These are phyloP conservation scores for Sinapis alba DNA, from an alignment of 441 rosid genomes.

Conservation along the genomic window DNA sequence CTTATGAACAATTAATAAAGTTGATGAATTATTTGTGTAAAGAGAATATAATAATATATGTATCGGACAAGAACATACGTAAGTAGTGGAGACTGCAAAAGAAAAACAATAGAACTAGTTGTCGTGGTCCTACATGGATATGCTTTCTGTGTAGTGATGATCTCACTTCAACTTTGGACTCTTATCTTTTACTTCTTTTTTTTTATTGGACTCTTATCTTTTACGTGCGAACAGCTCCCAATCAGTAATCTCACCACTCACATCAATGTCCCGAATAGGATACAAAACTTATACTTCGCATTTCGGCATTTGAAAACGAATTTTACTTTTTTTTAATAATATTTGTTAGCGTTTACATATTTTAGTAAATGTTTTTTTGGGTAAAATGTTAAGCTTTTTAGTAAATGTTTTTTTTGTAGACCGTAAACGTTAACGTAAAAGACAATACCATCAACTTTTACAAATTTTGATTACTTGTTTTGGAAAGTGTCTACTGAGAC, in stretches of 20 bases:
- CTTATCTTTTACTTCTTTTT: slow-evolving; percentile 24
- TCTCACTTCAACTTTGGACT: slow-evolving; percentile 40
- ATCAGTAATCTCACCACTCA: slow-evolving; percentile 39
- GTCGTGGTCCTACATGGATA: slow-evolving; percentile 43
- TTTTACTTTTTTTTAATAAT: not conserved
- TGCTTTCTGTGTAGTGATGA: slow-evolving; percentile 36
- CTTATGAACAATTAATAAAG: slow-evolving; percentile 20
- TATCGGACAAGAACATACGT: slow-evolving; percentile 35
- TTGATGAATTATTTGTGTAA: slow-evolving; percentile 7
- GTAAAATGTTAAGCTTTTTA: no score
- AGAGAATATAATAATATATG: slow-evolving; percentile 28
- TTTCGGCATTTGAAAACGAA: not conserved
- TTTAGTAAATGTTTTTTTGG: not conserved
- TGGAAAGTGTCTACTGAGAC: not conserved
- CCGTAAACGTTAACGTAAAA: not conserved
- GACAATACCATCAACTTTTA: not conserved
- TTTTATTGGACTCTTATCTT: slow-evolving; percentile 35
- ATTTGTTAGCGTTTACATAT: not conserved
- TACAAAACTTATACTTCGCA: slow-evolving; percentile 16
- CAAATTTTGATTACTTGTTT: not conserved
- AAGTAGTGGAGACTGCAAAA: slow-evolving; percentile 31
- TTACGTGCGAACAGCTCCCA: slow-evolving; percentile 26
- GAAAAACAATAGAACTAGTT: slow-evolving; percentile 39
- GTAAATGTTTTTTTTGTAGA: not conserved
- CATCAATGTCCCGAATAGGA: slow-evolving; percentile 32